phyloP scores from a whole-genome alignment of 2,329 filamentous ascomycete genomes.

The Xylaria sp. region DNA sequence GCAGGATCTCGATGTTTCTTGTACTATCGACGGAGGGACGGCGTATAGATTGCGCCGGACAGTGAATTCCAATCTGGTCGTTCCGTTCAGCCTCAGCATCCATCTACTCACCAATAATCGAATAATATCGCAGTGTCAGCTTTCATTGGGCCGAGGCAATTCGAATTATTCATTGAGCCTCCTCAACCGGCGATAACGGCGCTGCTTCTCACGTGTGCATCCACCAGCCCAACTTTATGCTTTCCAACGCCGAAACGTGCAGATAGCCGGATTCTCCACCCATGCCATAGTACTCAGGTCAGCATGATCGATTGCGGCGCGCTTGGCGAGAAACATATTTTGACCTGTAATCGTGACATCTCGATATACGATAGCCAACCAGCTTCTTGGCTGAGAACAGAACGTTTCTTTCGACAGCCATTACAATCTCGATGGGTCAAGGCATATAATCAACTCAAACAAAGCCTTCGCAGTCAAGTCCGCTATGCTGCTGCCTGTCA shows the following conservation, averaged over 20 bases:
- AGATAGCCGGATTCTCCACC: slow-evolving; percentile 18
- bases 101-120: background rate
- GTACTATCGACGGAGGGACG: background rate
- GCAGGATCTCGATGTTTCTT: background rate
- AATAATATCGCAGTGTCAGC: background rate
- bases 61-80: background rate
- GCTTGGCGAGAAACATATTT: slow-evolving; percentile 15
- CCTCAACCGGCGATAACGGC: background rate
- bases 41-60: background rate
- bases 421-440: background rate
- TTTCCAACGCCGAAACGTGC: slow-evolving; percentile 37
- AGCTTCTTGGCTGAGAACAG: background rate
- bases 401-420: background rate
- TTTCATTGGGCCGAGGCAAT: background rate
- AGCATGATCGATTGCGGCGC: background rate
- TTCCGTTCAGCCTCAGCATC: background rate
- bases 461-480: background rate
- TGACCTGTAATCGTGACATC: background rate
- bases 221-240: slow-evolving; percentile 21
- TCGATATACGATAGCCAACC: background rate
- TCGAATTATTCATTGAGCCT: slow-evolving; percentile 8
- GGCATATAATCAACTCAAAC: slow-evolving; percentile 5
- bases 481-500: background rate
- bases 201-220: slow-evolving; percentile 23
- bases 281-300: background rate